A percentile compares a stretch with the other conserved stretches of the same genome.
Evolutionary conservation across 306 rosid species (phyloP).

Genomic region (Argentina anserina): DNA sequence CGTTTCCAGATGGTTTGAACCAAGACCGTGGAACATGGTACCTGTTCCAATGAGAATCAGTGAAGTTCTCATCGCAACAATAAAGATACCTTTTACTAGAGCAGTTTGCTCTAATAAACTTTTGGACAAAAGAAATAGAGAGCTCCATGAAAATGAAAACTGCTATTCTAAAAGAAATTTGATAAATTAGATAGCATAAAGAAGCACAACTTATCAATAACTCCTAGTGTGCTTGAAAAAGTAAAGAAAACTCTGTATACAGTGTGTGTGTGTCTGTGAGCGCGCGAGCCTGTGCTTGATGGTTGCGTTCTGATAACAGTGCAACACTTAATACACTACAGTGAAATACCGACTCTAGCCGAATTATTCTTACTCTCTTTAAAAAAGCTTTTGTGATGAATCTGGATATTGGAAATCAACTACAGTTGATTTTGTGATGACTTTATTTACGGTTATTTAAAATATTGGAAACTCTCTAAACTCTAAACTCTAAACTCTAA

Average conservation of each 20-base stretch:
- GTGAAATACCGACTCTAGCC: neutral
- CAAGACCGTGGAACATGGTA: slow-evolving; percentile 96
- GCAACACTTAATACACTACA: neutral
- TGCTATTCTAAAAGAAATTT: neutral
- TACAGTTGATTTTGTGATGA: no score
- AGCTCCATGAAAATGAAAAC: neutral
- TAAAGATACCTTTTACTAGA: neutral
- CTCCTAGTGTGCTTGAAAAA: neutral
- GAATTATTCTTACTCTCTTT: neutral
- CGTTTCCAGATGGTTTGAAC: slow-evolving; percentile 87
- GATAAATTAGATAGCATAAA: neutral
- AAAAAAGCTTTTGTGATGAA: neutral
- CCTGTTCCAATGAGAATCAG: slow-evolving; percentile 40
- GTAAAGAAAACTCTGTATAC: neutral
- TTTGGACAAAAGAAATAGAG: neutral
- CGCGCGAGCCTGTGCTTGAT: neutral
- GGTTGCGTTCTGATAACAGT: neutral
- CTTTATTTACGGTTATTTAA: no score
- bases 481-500: no score
- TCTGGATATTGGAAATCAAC: no score
- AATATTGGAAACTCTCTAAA: no score
- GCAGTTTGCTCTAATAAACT: neutral
- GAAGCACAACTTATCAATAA: neutral
- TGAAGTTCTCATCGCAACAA: neutral
- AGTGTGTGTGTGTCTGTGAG: neutral